phyloP scores from a whole-genome alignment of 2,329 filamentous ascomycete genomes.

The Phaeoacremonium minimum region DNA sequence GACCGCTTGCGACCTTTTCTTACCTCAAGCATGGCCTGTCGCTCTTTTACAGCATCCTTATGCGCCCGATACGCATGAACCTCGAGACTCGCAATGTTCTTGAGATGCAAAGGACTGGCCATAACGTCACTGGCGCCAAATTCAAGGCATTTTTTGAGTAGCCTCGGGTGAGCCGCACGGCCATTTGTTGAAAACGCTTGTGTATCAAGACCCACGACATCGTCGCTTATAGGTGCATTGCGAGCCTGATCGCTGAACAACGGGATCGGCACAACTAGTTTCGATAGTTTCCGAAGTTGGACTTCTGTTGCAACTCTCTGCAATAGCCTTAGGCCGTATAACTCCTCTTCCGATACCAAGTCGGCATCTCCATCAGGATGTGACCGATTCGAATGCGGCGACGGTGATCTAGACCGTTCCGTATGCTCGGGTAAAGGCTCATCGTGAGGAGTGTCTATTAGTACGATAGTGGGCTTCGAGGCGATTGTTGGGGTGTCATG shows the following conservation, averaged over 20 bases:
- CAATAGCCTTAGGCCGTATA: slow-evolving; percentile 51
- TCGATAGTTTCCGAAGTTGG: slow-evolving; percentile 50
- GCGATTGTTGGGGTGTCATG: slow-evolving; percentile 48
- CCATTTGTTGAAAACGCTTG: slow-evolving; percentile 1
- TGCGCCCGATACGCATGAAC: slow-evolving; percentile 81
- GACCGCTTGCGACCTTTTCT: slow-evolving; percentile 78
- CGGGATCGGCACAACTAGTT: slow-evolving; percentile 52
- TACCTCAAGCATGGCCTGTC: slow-evolving; percentile 66
- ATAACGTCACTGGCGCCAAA: slow-evolving; percentile 84
- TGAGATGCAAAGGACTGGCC: slow-evolving; percentile 69
- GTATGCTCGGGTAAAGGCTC: slow-evolving; percentile 34
- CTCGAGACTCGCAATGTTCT: slow-evolving; percentile 70
- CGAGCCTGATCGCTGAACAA: slow-evolving; percentile 38
- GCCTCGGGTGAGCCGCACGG: slow-evolving; percentile 4
- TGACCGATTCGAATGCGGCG: slow-evolving; percentile 34
- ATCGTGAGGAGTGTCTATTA: slow-evolving; percentile 52
- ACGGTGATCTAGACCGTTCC: slow-evolving; percentile 34
- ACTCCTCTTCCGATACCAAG: slow-evolving; percentile 35
- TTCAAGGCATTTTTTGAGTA: slow-evolving; percentile 64
- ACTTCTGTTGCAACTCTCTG: slow-evolving; percentile 56
- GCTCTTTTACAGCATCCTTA: slow-evolving; percentile 70
- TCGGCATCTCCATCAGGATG: slow-evolving; percentile 32
- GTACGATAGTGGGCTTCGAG: slow-evolving; percentile 51
- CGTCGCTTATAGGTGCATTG: slow-evolving; percentile 19
- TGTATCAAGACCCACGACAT: slow-evolving; percentile 4